Evolutionary conservation across 2,329 filamentous ascomycete genomes (phyloP).

Genomic region (Pestalotiopsis sp.): DNA sequence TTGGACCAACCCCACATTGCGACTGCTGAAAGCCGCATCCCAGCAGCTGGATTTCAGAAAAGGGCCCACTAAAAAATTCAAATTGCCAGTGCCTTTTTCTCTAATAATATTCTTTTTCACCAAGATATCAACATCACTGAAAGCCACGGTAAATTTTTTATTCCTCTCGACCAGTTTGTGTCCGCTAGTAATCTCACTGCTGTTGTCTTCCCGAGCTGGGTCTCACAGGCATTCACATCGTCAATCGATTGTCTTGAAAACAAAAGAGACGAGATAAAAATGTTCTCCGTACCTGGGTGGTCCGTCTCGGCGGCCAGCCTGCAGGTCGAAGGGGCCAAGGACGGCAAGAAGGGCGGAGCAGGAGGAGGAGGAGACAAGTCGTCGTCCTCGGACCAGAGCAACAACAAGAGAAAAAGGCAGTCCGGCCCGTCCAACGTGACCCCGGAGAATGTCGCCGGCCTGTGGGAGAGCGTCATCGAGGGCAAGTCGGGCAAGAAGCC

Average conservation of each 20-base stretch:
- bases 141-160: too few relatives aligned
- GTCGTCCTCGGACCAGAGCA: slow-evolving; percentile 26
- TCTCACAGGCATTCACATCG: background rate
- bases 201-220: too few relatives aligned
- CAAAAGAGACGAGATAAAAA: slow-evolving; percentile 32
- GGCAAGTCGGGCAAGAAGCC: slow-evolving; percentile 49
- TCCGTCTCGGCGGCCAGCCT: slow-evolving; percentile 73
- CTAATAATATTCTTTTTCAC: too few relatives aligned
- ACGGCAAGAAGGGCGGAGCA: slow-evolving; percentile 30
- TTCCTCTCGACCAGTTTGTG: background rate
- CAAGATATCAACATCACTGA: too few relatives aligned
- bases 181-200: too few relatives aligned
- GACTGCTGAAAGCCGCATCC: too few relatives aligned
- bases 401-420: slow-evolving; percentile 60
- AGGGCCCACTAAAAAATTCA: too few relatives aligned
- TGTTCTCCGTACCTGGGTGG: slow-evolving; percentile 97
- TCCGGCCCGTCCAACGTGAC: slow-evolving; percentile 53
- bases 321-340: slow-evolving; percentile 63
- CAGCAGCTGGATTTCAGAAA: too few relatives aligned
- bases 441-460: slow-evolving; percentile 69
- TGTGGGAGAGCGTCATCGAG: slow-evolving; percentile 82
- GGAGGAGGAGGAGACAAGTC: slow-evolving; percentile 36
- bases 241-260: background rate
- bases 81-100: too few relatives aligned
- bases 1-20: too few relatives aligned